These are phyloP conservation scores for Hypomontagnella submonticulosa DNA, from an alignment of 495 filamentous ascomycete species.

Conservation along the genomic window DNA sequence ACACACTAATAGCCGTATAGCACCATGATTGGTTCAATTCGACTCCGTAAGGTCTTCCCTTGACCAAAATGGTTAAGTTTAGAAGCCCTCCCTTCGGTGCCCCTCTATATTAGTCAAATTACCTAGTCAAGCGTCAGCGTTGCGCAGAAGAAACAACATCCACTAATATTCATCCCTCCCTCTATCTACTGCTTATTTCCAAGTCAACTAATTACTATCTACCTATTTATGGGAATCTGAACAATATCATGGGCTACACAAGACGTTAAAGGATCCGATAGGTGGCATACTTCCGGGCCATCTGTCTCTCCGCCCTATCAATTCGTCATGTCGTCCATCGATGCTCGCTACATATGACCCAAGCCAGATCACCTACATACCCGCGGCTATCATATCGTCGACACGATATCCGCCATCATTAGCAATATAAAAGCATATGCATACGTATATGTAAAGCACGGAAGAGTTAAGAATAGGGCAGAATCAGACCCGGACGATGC, in stretches of 20 bases:
- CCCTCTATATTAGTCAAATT: slow-evolving; percentile 15
- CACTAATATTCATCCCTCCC: background rate
- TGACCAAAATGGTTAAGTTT: slow-evolving; percentile 30
- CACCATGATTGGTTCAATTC: slow-evolving; percentile 26
- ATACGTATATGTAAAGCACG: slow-evolving; percentile 1
- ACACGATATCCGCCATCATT: slow-evolving; percentile 1
- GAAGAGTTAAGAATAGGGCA: slow-evolving; percentile 22
- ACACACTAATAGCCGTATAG: slow-evolving; percentile 21
- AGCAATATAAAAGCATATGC: background rate
- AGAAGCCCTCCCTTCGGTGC: slow-evolving; percentile 18
- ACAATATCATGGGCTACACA: slow-evolving; percentile 3
- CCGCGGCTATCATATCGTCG: background rate
- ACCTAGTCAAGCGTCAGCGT: background rate
- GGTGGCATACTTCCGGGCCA: background rate
- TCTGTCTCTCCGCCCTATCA: background rate
- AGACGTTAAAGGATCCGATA: slow-evolving; percentile 13
- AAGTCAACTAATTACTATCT: background rate
- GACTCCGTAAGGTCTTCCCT: slow-evolving; percentile 37
- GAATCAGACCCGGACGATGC: slow-evolving; percentile 1
- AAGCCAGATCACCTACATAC: background rate
- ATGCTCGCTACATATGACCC: slow-evolving; percentile 9
- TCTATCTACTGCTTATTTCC: slow-evolving; percentile 8
- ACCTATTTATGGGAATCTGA: background rate
- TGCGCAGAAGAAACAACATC: slow-evolving; percentile 6
- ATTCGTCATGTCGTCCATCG: slow-evolving; percentile 8